Percentiles rank a stretch among this genome's conserved stretches.
Evolutionary conservation across 2,329 filamentous ascomycete species (phyloP).

Genomic region (Xylariaceae sp.): DNA sequence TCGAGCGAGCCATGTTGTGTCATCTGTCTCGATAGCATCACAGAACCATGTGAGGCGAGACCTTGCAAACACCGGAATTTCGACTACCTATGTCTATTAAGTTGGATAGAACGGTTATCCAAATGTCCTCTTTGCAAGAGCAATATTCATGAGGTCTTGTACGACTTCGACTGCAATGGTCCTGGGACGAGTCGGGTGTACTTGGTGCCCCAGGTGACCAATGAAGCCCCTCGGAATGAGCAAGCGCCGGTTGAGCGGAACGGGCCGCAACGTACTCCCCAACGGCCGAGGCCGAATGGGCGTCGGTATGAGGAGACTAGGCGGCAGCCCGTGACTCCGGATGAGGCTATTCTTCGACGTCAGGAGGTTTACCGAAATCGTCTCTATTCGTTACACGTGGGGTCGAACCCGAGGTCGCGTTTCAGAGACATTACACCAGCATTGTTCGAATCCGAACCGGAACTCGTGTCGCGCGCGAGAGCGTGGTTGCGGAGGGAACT

Average conservation of each 20-base stretch:
- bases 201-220: constrained; percentile 38
- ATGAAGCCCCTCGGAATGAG: constrained; percentile 1
- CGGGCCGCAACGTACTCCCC: not conserved
- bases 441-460: constrained; percentile 57
- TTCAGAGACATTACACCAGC: constrained; percentile 69
- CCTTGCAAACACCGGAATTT: constrained; percentile 79
- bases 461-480: constrained; percentile 69
- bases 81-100: constrained; percentile 78
- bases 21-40: constrained; percentile 76
- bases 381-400: constrained; percentile 75
- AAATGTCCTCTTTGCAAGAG: constrained; percentile 75
- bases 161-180: constrained; percentile 51
- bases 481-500: constrained; percentile 81
- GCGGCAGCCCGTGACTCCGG: constrained; percentile 16
- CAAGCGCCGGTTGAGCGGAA: constrained; percentile 7
- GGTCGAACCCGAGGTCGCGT: constrained; percentile 69
- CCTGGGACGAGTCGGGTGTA: constrained; percentile 53
- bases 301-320: constrained; percentile 15
- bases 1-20: constrained; percentile 58
- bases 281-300: not conserved
- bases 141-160: constrained; percentile 53
- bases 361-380: constrained; percentile 66
- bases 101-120: constrained; percentile 69
- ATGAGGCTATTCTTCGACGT: constrained; percentile 50
- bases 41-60: constrained; percentile 63